Evolutionary conservation across 1,284 basidiomycete genomes (phyloP), one percentile per base, ranked within the genome.

Genomic region (Inonotus obliquus): DNA sequence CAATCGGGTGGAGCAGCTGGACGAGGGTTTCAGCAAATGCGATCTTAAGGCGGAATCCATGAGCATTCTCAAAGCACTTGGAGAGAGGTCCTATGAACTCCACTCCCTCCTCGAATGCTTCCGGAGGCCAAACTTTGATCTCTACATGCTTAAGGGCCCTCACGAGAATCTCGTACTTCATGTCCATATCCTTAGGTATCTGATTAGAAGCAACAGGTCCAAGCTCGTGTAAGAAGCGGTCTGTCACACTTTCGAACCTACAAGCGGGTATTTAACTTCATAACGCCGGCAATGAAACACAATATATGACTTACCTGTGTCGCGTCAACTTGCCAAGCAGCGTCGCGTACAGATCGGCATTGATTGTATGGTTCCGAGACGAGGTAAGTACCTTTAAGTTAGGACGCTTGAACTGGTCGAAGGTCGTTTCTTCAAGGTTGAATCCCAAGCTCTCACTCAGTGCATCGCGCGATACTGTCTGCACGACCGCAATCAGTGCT

Each of bases 71-170:
- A 69, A 94, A 98, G 1, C 89, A 87, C 63, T 87, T 89, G 0
- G 94, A 87, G 10, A 98, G 75, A 1, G 86, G 83, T 59, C 92
- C 87, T 72, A 98, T 77, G 68, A 98, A 97, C 67, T 98, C 95
- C 4, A 94, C 91, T 2, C 92, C 92, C 73, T 96, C 91, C 72
- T 98, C 96, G 64, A 98, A 96, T 2, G 89, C 86, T 70, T 96
- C 91, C 47, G 94, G 91, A 0, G 96, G 96, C 83, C 94, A 98
- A 39, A 96, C 92, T 76, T 91, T 91, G 71, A 96, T 86, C 67
- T 89, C 84, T 51, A 96, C 82, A 69, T 92, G 83, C 64, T 82
- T 85, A 66, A 96, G 75, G 13, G 92, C 92, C 64, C 83, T 83
- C 17, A 96, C 83, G 0, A 96, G 75, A 70, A 89, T 89, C 74